A percentile compares a stretch with the other conserved stretches of the same genome.
These are phyloP conservation scores for Clathrospora elynae DNA, from an alignment of 2,329 filamentous ascomycete species.

Conservation along the genomic window DNA sequence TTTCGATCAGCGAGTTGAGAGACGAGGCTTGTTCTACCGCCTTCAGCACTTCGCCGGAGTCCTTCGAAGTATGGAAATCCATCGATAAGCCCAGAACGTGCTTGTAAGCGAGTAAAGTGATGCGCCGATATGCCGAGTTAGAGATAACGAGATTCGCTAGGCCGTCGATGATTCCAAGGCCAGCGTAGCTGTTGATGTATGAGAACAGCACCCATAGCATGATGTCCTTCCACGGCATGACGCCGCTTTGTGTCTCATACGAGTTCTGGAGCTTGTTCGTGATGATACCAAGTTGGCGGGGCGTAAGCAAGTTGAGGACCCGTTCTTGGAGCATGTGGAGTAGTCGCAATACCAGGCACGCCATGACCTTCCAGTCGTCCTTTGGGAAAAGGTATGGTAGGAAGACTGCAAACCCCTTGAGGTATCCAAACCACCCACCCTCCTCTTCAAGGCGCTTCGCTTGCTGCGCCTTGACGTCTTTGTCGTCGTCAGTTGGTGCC, in stretches of 20 bases:
- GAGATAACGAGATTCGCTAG: slow-evolving; percentile 62
- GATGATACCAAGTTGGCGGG: slow-evolving; percentile 80
- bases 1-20: slow-evolving; percentile 64
- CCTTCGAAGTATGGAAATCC: slow-evolving; percentile 71
- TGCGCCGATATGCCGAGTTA: slow-evolving; percentile 62
- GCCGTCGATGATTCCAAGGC: slow-evolving; percentile 57
- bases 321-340: slow-evolving; percentile 73
- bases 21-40: slow-evolving; percentile 67
- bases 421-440: slow-evolving; percentile 77
- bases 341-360: slow-evolving; percentile 69
- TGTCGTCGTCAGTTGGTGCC: slow-evolving; percentile 56
- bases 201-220: slow-evolving; percentile 55
- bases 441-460: slow-evolving; percentile 71
- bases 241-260: slow-evolving; percentile 45
- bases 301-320: slow-evolving; percentile 74
- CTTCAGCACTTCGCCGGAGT: slow-evolving; percentile 67
- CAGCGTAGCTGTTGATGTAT: slow-evolving; percentile 58
- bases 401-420: slow-evolving; percentile 74
- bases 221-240: slow-evolving; percentile 60
- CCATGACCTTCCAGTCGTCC: slow-evolving; percentile 67
- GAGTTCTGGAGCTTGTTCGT: slow-evolving; percentile 65
- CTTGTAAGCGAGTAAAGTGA: slow-evolving; percentile 66
- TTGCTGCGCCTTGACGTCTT: slow-evolving; percentile 60
- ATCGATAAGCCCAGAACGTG: slow-evolving; percentile 72
- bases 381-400: slow-evolving; percentile 80